Evolutionary conservation across 1,284 basidiomycete genomes (phyloP).

Genomic region (Xanthoconium separans): DNA sequence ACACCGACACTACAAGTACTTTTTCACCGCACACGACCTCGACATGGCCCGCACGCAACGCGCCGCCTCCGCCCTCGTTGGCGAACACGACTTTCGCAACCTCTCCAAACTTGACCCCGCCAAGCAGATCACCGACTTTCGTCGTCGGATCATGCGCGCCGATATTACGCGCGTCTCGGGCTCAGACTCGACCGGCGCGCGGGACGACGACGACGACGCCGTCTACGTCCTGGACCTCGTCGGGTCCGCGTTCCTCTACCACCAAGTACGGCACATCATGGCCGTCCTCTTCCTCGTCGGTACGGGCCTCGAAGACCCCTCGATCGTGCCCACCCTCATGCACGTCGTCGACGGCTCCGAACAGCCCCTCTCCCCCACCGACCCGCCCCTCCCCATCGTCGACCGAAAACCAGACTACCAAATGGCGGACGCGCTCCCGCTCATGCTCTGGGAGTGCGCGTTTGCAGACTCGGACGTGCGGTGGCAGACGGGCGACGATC

Average conservation of each 20-base stretch:
- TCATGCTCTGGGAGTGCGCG: conserved; percentile 91
- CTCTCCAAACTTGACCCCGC: conserved; percentile 92
- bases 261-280: conserved; percentile 98
- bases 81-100: conserved; percentile 96
- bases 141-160: conserved; percentile 63
- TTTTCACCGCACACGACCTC: conserved; percentile 72
- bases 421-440: conserved; percentile 89
- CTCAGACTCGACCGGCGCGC: background rate
- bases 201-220: conserved; percentile 18
- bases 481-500: conserved; percentile 65
- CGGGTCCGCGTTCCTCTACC: conserved; percentile 92
- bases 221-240: conserved; percentile 84
- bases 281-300: conserved; percentile 91
- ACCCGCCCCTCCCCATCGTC: conserved; percentile 48
- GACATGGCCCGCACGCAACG: conserved; percentile 77
- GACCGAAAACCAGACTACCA: conserved; percentile 85
- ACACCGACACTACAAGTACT: conserved; percentile 97
- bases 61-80: conserved; percentile 73
- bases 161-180: conserved; percentile 49
- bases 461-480: conserved; percentile 67
- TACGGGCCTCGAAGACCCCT: conserved; percentile 73
- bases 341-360: conserved; percentile 56
- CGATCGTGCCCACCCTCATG: conserved; percentile 72
- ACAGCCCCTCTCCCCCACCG: conserved; percentile 24
- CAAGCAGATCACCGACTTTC: conserved; percentile 88